Evolutionary conservation across 164 flowering plant genomes (phyloP), one percentile per base, ranked within the genome.

Genomic region (Taxillus chinensis): DNA sequence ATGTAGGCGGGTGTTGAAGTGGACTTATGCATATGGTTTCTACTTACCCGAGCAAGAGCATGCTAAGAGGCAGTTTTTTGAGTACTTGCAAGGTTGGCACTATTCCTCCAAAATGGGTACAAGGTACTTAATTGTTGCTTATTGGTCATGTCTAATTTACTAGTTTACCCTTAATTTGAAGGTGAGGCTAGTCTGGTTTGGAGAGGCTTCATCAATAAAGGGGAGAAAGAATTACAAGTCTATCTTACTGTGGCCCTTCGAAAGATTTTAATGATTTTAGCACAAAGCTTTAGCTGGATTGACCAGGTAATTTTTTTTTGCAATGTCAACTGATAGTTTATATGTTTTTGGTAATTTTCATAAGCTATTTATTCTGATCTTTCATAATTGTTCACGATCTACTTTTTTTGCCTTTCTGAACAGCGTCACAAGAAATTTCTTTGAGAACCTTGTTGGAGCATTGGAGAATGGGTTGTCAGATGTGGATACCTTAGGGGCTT

Each of bases 11-110:
- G 96, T 91, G 56, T 64, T 91, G 59, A 88, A 91, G 61, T 91
- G 97, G 97, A 88, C 93, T 0, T 91, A 89, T 74, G 92, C 92
- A 6, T 91, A 91, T 72, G 97, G 97, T 3, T 89, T 79, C 70
- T 89, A 91, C 75, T 71, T 91, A 14, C 81, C 89, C 9, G 90
- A 86, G 68, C 76, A 78, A 40, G 90, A 89, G 62, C 79, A 71
- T 67, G 86, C 89, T 5, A 90, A 82, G 71, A 79, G 83, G 61
- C 87, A 74, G 59, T 86, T 90, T 62, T 88, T 90, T 71, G 97
- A 88, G 75, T 91, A 91, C 69, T 66, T 86, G 71, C 97, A 87
- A 81, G 89, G 96, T 87, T 63, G 57, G 37, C 27, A 13, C 39
- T 57, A 67, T 38, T 16, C 37, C 37, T 53, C 42, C 51, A 39